These are phyloP conservation scores for Heracleum sosnowskyi DNA, from an alignment of 129 eudicot species.

Conservation along the genomic window DNA sequence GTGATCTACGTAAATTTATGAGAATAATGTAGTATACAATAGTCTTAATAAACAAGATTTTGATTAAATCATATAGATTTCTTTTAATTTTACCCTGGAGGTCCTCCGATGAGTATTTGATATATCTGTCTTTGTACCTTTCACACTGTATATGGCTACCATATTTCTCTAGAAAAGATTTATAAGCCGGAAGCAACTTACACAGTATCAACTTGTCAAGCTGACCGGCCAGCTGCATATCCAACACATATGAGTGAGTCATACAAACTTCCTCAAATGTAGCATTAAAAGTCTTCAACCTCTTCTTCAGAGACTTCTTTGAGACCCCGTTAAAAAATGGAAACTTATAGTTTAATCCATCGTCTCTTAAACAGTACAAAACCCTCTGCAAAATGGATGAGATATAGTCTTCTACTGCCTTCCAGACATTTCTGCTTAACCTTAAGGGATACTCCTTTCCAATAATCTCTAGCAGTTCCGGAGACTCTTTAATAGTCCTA, in stretches of 20 bases:
- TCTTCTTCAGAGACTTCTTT: too few species aligned
- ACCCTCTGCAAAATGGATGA: background rate
- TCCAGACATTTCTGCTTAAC: background rate
- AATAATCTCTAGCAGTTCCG: background rate
- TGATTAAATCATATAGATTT: too few species aligned
- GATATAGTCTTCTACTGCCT: background rate
- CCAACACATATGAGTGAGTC: background rate
- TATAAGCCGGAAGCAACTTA: conserved; percentile 2
- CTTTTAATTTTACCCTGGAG: background rate
- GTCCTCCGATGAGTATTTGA: background rate
- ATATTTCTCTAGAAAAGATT: background rate
- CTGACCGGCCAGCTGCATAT: background rate
- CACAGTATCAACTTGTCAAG: background rate
- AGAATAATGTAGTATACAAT: too few species aligned
- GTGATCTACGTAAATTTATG: too few species aligned
- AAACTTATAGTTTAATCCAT: too few species aligned
- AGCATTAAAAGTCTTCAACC: too few species aligned
- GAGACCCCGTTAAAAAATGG: too few species aligned
- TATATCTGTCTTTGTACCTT: background rate
- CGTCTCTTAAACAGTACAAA: too few species aligned
- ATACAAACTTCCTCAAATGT: background rate
- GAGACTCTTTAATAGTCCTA: too few species aligned
- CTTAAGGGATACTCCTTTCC: background rate
- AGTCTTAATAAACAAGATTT: too few species aligned
- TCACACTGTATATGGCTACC: background rate